Conservation (phyloP, 805 yeast genomes). For the Komagataella phaffii region DNA sequence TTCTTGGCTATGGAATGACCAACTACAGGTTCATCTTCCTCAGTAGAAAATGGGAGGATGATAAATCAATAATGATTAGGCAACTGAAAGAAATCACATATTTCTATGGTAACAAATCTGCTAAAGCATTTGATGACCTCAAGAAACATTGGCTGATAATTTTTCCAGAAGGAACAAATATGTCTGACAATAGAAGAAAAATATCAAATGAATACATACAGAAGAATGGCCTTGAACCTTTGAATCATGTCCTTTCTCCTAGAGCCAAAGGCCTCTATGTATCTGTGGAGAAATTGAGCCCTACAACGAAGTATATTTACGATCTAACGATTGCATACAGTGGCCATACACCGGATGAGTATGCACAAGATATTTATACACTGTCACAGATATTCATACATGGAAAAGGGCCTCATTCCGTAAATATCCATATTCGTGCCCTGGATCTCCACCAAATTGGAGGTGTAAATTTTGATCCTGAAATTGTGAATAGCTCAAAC, state of each 20-base stretch:
- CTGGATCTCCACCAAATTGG: slow-evolving; percentile 54
- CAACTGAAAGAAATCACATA: slow-evolving; percentile 39
- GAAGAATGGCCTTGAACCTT: slow-evolving; percentile 31
- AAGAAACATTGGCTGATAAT: slow-evolving; percentile 50
- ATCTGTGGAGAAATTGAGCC: slow-evolving; percentile 40
- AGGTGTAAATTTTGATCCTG: slow-evolving; percentile 23
- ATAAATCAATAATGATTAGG: slow-evolving; percentile 43
- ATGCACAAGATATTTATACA: slow-evolving; percentile 69
- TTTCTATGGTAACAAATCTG: slow-evolving; percentile 31
- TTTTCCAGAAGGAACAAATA: slow-evolving; percentile 93
- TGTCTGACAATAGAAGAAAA: slow-evolving; percentile 49
- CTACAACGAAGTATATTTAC: slow-evolving; percentile 45
- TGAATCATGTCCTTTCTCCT: slow-evolving; percentile 67
- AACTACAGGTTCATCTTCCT: slow-evolving; percentile 67
- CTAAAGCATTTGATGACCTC: slow-evolving; percentile 18
- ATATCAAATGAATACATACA: slow-evolving; percentile 46
- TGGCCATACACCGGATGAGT: slow-evolving; percentile 47
- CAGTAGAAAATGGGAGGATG: slow-evolving; percentile 78
- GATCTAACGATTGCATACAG: slow-evolving; percentile 79
- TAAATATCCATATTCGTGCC: slow-evolving; percentile 53
- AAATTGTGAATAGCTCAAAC: slow-evolving; percentile 14
- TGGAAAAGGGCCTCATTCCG: slow-evolving; percentile 59
- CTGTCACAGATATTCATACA: slow-evolving; percentile 46
- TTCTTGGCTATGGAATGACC: slow-evolving; percentile 79
- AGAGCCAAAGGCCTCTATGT: slow-evolving; percentile 68